Base-by-base conservation (phyloP, 768 basidiomycete species). In the Rhodotorula babjevae region DNA sequence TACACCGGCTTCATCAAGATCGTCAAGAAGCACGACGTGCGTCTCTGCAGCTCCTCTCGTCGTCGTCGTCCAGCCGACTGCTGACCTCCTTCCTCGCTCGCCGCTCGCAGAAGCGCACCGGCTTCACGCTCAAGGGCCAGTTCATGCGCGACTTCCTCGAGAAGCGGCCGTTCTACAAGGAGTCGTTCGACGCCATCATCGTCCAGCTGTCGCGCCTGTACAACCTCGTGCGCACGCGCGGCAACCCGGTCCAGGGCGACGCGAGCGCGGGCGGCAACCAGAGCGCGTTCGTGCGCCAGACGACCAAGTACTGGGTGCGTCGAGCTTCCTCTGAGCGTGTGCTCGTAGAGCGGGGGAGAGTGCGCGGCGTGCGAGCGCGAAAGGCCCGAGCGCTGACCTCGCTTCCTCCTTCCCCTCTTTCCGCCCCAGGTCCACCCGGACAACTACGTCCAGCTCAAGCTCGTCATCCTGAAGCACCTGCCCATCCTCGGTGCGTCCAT, bases 1-100 rank as follows among this genome's bases (percentile, higher is more conserved):
- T 93, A 97, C 78, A 97, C 96, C 2, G 96, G 96, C 18, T 99
- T 99, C 81, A 90, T 97, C 85, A 99, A 99, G 83, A 97, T 97
- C 72, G 84, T 97, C 72, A 97, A 98, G 90, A 97, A 97, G 89
- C 93, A 97, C 80, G 93, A 96, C 80, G 92, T 93, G 50, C 50
- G 50, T 36, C 36, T 9, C n/a, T n/a, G n/a, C 36, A 36, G 5
- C 36, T 36, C 36, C 36, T 9, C 36, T 36, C 9, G 4, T 36
- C 36, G 36, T 36, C 36, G 5, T 23, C 47, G 15, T 19, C 21
- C 19, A 18, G 15, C 47, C 19, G 8, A 19, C 44, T 50, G 23
- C 42, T 49, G 46, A 27, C 16, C 62, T 0, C n/a, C n/a, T 50
- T 23, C 53, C 44, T 36, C 7, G 53, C 29, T 29, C 31, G 14